Evolutionary conservation across 176 grass and related monocot genomes (phyloP), one percentile per base, ranked within the genome.

Genomic region (Stipa capillata): DNA sequence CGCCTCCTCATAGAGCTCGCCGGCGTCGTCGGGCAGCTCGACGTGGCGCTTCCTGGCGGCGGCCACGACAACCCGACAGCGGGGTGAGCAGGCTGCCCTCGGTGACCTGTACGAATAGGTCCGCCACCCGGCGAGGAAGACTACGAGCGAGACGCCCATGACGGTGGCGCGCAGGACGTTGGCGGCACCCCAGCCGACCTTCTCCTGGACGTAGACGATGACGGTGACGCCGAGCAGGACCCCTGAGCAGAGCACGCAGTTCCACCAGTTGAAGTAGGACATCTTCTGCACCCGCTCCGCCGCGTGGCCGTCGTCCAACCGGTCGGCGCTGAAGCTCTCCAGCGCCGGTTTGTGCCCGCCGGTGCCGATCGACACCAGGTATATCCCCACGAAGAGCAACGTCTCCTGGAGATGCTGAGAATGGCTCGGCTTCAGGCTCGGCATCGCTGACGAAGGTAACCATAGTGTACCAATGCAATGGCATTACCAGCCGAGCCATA

Each of bases 221-320:
- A 69, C 27, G 3, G 93, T 92, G 84, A 85, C 87, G 43, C 89
- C 93, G 12, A 96, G 82, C 5, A 92, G 12, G 18, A 92, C 8
- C 0, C 89, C 87, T 0, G 80, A 45, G 73, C 93, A 87, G 52
- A 96, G 82, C n/a, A 69, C 82, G 49, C 82, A 96, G 84, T 58
- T 92, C 93, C 93, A 96, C 89, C 89, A 96, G 78, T 96, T 92
- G 82, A 96, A 96, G 87, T 85, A 96, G n/a, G n/a, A n/a, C n/a
- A n/a, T n/a, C n/a, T n/a, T n/a, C n/a, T n/a, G n/a, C n/a, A n/a
- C n/a, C n/a, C 89, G 75, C 82, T 96, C 93, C 53, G 3, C 24
- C 1, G 57, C 29, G n/a, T 96, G 69, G 84, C 78, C 10, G 41
- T 90, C 87, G 25, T 96, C 93, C 66, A 96, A 96, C 52, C 90